Evolutionary conservation across 768 basidiomycete genomes (phyloP).

Genomic region (Pulveroboletus sp.): DNA sequence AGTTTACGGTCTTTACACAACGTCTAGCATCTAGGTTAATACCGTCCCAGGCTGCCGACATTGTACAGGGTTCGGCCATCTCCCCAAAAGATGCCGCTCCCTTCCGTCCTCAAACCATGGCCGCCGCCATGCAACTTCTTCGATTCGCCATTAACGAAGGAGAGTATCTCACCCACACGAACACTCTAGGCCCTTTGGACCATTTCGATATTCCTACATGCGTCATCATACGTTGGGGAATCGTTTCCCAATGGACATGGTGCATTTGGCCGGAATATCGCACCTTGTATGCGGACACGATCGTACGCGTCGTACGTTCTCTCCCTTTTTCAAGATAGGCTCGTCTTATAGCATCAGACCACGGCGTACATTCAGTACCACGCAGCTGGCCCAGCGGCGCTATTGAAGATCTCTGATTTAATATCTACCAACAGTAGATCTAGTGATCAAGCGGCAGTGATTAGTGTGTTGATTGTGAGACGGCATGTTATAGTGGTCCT

Average conservation of each 20-base stretch:
- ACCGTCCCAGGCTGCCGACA: conserved; percentile 21
- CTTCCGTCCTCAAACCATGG: conserved; percentile 46
- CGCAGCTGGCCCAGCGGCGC: not conserved
- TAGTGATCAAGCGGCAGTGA: conserved; percentile 6
- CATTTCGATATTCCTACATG: conserved; percentile 40
- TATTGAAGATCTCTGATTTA: conserved; percentile 3
- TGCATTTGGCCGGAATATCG: conserved; percentile 53
- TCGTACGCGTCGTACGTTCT: conserved; percentile 44
- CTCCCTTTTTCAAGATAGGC: not conserved
- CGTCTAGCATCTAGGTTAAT: not conserved
- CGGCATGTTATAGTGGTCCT: not conserved
- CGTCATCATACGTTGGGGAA: conserved; percentile 57
- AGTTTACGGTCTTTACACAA: not conserved
- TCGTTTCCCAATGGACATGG: conserved; percentile 63
- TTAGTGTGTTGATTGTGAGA: conserved; percentile 29
- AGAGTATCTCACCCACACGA: conserved; percentile 5
- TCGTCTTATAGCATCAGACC: conserved; percentile 35
- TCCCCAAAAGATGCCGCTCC: conserved; percentile 2
- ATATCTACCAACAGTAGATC: not conserved
- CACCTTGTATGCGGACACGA: conserved; percentile 43
- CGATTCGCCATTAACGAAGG: conserved; percentile 35
- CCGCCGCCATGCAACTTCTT: conserved; percentile 42
- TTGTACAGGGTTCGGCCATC: conserved; percentile 1
- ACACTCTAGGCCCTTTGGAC: conserved; percentile 10
- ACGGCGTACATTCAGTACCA: conserved; percentile 49